phyloP scores from a whole-genome alignment of 768 basidiomycete genomes.

The Xerocomellus dryophilus region DNA sequence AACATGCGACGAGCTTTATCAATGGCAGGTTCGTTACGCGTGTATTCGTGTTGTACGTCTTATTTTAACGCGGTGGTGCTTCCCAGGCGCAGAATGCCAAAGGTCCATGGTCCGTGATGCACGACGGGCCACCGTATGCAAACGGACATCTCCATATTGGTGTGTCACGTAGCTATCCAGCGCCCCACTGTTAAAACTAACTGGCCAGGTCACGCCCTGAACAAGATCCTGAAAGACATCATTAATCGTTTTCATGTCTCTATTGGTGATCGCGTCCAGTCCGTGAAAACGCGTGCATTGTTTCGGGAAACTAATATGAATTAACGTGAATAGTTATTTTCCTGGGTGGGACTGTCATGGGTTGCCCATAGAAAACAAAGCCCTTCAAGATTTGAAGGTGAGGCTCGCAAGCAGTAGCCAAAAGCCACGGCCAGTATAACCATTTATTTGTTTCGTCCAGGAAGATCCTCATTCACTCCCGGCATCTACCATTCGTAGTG shows the following conservation, averaged over 20 bases:
- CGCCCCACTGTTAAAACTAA: neutral
- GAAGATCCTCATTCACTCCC: conserved; percentile 56
- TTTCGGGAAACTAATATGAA: neutral
- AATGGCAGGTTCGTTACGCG: conserved; percentile 61
- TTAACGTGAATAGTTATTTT: conserved; percentile 59
- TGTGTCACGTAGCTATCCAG: conserved; percentile 30
- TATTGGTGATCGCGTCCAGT: conserved; percentile 80
- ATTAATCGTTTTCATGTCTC: conserved; percentile 86
- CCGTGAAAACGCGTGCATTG: conserved; percentile 28
- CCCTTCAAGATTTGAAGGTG: conserved; percentile 73
- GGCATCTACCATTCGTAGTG: conserved; percentile 59
- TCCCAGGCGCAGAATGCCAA: conserved; percentile 61
- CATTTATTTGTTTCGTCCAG: conserved; percentile 31
- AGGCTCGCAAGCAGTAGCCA: conserved; percentile 11
- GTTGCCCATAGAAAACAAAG: conserved; percentile 94
- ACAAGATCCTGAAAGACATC: conserved; percentile 95
- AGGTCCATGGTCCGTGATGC: conserved; percentile 76
- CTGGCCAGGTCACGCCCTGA: conserved; percentile 82
- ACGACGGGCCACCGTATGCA: conserved; percentile 97
- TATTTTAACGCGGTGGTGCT: neutral
- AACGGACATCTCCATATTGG: conserved; percentile 97
- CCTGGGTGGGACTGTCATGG: conserved; percentile 99
- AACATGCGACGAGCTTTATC: conserved; percentile 74
- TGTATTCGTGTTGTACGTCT: neutral
- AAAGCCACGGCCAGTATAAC: neutral